Base-by-base conservation (phyloP, 352 stramenopile genomes). In the Elongisporangium senticosum region DNA sequence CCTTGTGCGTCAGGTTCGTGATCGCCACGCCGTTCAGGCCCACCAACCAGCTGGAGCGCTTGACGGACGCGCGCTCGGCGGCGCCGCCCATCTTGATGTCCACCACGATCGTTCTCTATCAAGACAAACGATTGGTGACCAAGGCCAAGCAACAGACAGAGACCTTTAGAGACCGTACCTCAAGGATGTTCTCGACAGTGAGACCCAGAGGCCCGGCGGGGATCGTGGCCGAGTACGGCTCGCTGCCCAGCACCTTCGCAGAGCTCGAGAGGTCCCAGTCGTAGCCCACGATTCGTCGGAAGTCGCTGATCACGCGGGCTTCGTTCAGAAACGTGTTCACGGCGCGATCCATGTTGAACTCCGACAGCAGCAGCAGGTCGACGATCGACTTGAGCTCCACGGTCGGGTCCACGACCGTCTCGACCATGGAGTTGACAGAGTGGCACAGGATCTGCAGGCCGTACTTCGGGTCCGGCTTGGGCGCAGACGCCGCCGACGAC, bases 141-240 rank as follows among this genome's bases (percentile, higher is more conserved):
- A 15, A 48, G 19, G 28, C 26, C 26, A 55, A 10, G 15, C 24
- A 19, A 20, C 37, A 14, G 11, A 3, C 0, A 58, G 10, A 50
- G 7, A 55, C 2, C 17, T 14, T 26, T 20, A 4, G 43, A 21
- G 13, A 61, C 48, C 68, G 20, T 62, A 86, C 74, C 72, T 95
- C 86, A 8, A 93, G 55, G 24, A 94, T 91, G 37, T 96, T 96
- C 58, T 96, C 86, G n/a, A 96, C 86, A 0, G 86, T 96, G 22
- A 96, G 72, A 19, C 86, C 86, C 26, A 96, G 69, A 1, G 86
- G 83, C 1, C 86, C 86, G 1, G 83, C 70, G n/a, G 86, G 86
- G 61, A 96, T 91, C 4, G 72, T 85, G 13, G 81, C 84, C 8
- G 68, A 53, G 49, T 96, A 96, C 14, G 77, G 65, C 4, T 77